Base-by-base conservation (phyloP, 2,329 filamentous ascomycete species). In the Thelonectria blattea region DNA sequence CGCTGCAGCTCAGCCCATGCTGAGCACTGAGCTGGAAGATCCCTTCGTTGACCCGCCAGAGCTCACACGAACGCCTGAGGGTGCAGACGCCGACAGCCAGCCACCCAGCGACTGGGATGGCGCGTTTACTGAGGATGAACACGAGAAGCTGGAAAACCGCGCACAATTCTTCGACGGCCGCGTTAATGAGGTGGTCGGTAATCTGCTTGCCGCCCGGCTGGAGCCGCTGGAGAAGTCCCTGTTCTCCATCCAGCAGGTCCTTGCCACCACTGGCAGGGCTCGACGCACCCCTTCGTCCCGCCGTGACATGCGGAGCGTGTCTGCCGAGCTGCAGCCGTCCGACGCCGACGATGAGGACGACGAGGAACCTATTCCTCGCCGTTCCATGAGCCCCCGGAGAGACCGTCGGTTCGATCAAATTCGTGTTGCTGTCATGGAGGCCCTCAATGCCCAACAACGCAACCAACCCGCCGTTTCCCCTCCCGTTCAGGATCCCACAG, bases 331-430 rank as follows among this genome's bases (percentile, higher is more conserved):
- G 3, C 82, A 86, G 49, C 88, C 96, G 60, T 97, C 94, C 73
- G 95, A 98, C 77, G 94, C 95, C 11, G 94, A 98, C 73, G 93
- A 97, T 63, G 93, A 97, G 72, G 93, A 96, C 66, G 93, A 97
- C 66, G 93, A 97, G 20, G 91, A 89, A 58, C 84, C 87, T 56
- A 63, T 78, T 60, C 78, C 82, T 63, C 83, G 87, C 72, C 88
- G 91, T 52, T 90, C 91, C 6, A 83, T 88, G 67, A 97, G 93
- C 67, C 92, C 93, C 17, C 85, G 86, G 58, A 85, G 89, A 62
- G 92, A 96, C 71, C 88, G 89, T 69, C 92, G 87, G 68, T 76
- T 93, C 69, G 93, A 97, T 59, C 92, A 94, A 74, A 92, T 99
- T 65, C 89, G 89, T 55, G 80, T 81, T 22, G 86, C 87, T 45